Base-by-base conservation (phyloP, 257 asterid genomes). In the Thymus mandschuricus region DNA sequence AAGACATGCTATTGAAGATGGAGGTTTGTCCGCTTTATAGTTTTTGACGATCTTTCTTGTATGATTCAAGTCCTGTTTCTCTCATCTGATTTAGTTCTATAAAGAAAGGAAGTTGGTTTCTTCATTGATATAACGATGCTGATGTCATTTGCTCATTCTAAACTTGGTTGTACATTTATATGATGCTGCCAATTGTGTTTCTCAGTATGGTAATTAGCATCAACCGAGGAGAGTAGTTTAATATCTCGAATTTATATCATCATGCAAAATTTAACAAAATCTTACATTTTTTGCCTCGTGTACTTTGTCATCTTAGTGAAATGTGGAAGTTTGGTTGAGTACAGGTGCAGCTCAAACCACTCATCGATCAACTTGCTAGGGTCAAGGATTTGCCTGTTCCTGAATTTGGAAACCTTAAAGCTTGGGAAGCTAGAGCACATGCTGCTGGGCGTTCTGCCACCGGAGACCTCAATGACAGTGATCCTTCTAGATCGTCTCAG, bases 311-410 rank as follows among this genome's bases (percentile, higher is more conserved):
- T 64, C 76, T 52, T 49, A 28, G 44, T 70, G 73, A 83, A 64
- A 40, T 57, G 11, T 71, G 75, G 59, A 55, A 64, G 75, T 80
- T 72, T 75, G 54, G 68, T 76, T 71, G 78, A 77, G 15, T 81
- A 76, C 84, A 86, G 96, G 89, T 79, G 73, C 99, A 90, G 74
- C 89, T 95, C 75, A 95, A 92, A 78, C 98, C 98, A 44, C 79
- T 95, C 70, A 80, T 68, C 21, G 98, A 89, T 64, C 99, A 88
- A 84, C 92, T 95, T 33, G 84, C 80, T 74, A 85, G 96, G 75
- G 94, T 95, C 35, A 92, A 90, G 79, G 98, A 95, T 80, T 89
- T 95, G 82, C 76, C 92, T 43, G 87, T 70, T 66, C 99, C 98
- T 54, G 97, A 95, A 69, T 88, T 88, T 75, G 96, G 97, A 78